phyloP scores from a whole-genome alignment of 805 yeast species.

The Myxozyma geophila region DNA sequence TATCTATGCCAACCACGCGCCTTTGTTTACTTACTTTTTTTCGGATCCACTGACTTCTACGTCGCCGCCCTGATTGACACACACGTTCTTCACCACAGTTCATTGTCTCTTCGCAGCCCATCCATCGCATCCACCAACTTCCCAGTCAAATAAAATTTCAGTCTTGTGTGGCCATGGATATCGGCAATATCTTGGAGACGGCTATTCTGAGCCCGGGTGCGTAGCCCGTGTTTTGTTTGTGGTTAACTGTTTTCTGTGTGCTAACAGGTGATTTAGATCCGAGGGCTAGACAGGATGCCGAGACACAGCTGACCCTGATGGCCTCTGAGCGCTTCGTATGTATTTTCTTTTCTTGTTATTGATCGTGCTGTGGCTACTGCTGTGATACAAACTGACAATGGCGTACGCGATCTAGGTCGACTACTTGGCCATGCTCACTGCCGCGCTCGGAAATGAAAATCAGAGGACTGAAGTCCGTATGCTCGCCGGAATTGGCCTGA shows the following conservation, averaged over 20 bases:
- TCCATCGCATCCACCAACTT: background rate
- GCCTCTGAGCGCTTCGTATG: conserved; percentile 73
- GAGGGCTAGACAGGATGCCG: conserved; percentile 73
- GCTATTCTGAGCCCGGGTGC: conserved; percentile 68
- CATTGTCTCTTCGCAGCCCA: background rate
- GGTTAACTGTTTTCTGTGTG: background rate
- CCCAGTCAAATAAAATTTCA: background rate
- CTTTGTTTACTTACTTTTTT: conserved; percentile 21
- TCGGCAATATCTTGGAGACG: conserved; percentile 73
- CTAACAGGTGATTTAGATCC: conserved; percentile 49
- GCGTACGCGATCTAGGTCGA: conserved; percentile 43
- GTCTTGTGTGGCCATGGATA: conserved; percentile 52
- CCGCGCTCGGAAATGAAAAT: conserved; percentile 67
- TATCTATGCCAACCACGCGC: conserved; percentile 1
- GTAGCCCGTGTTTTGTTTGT: conserved; percentile 11
- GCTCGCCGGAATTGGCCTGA: conserved; percentile 85
- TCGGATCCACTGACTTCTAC: conserved; percentile 8
- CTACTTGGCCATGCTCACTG: conserved; percentile 70
- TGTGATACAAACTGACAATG: background rate
- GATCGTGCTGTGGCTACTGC: background rate
- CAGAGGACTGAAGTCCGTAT: conserved; percentile 81
- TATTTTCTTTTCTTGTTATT: background rate
- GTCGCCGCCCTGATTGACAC: background rate
- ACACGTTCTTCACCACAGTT: too few relatives aligned
- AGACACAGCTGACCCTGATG: conserved; percentile 69